phyloP scores from a whole-genome alignment of 129 eudicot genomes.

The sunflower (Helianthus annuus) region HanXRQr2.0-SUNRISE NC_035448.2:146060157-146060656 shows the following conservation, averaged over 20 bases:
- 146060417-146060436: constrained; percentile 35
- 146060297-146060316: constrained; percentile 15
- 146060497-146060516: constrained; percentile 42
- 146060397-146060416: constrained; percentile 39
- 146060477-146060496: constrained; percentile 43
- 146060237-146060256: constrained; percentile 3
- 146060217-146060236: neutral
- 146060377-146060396: constrained; percentile 26
- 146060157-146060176: neutral
- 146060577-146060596: neutral
- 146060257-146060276: constrained; percentile 32
- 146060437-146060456: constrained; percentile 35
- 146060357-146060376: constrained; percentile 38
- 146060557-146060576: constrained; percentile 23
- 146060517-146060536: constrained; percentile 38
- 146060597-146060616: neutral
- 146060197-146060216: neutral
- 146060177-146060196: too few species aligned
- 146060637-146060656: neutral
- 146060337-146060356: constrained; percentile 42
- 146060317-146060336: constrained; percentile 37
- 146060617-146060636: neutral
- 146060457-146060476: constrained; percentile 46
- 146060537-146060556: constrained; percentile 32
- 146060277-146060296: constrained; percentile 21